Base-by-base conservation (phyloP, 495 filamentous ascomycete species). In the Haplographium delicatum region DNA sequence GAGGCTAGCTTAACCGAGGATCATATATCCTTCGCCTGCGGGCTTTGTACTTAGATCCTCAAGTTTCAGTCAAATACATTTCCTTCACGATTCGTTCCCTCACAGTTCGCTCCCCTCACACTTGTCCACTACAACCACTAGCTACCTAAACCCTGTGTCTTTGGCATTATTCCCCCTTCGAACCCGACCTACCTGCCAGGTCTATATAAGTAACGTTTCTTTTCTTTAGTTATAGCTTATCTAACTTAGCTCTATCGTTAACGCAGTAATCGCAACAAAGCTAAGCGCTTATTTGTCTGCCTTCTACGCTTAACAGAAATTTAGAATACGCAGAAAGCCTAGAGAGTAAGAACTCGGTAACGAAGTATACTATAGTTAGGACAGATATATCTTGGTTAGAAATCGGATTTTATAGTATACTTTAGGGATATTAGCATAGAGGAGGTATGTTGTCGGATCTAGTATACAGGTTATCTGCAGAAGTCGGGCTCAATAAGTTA, bases 271-370 rank as follows among this genome's bases (percentile, higher is more conserved):
- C 38, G 47, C 37, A 50, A 43, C 47, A 38, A 50, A 50, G 2
- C 47, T 41, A 20, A 43, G 38, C 37, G 47, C 38, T 50, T 43
- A 50, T 43, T 30, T 42, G 37, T 30, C 38, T 22, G n/a, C 47
- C 47, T 50, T 50, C 26, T 20, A 50, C 47, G 47, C 37, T 50
- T 20, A 50, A 50, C 47, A 3, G 47, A 50, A 26, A 50, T 19
- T 19, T 50, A 18, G 47, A 50, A 50, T 50, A 26, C 37, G 37
- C 3, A 50, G 47, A 27, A 30, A 42, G 22, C 16, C 47, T 26
- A 50, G 47, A 50, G 47, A 43, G 22, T 18, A 27, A 42, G 47
- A 50, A 50, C 47, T 50, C 47, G 25, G 47, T 22, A 39, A 50
- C 11, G 47, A 50, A 50, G 47, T 50, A n/a, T 50, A 20, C 10